Evolutionary conservation across 2,329 filamentous ascomycete genomes (phyloP).

Genomic region (Chrysoporthe puriensis): DNA sequence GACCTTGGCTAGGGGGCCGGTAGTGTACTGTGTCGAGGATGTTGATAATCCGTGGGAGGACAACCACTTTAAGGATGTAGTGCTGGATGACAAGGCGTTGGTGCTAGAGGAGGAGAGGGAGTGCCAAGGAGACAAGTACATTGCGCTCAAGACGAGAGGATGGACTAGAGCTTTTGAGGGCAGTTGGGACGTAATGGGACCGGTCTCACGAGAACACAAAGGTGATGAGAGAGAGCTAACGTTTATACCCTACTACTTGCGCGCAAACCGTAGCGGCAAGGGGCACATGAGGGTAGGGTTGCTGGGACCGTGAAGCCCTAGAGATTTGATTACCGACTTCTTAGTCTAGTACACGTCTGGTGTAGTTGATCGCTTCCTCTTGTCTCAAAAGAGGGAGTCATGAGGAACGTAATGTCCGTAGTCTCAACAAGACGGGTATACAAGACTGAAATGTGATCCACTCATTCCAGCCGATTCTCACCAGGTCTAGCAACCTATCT

Average conservation of each 20-base stretch:
- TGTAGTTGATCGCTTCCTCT: too few species aligned
- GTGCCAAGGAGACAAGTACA: conserved; percentile 35
- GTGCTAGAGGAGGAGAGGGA: conserved; percentile 30
- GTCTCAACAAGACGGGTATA: too few species aligned
- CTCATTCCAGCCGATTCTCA: too few species aligned
- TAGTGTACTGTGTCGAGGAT: conserved; percentile 66
- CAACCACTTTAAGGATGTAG: conserved; percentile 57
- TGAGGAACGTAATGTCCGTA: too few species aligned
- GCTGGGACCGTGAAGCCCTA: conserved; percentile 29
- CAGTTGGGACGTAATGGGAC: neutral
- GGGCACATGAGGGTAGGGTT: conserved; percentile 57
- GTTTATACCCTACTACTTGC: conserved; percentile 59
- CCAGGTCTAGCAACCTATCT: too few species aligned
- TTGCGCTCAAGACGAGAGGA: conserved; percentile 33
- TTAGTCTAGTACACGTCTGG: too few species aligned
- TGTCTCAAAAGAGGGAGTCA: too few species aligned
- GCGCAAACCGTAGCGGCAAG: conserved; percentile 57
- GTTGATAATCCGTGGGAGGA: conserved; percentile 58
- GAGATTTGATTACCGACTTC: too few species aligned
- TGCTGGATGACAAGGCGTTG: conserved; percentile 32
- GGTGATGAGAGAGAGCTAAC: conserved; percentile 40
- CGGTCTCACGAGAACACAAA: neutral
- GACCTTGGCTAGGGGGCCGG: conserved; percentile 57
- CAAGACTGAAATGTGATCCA: too few species aligned
- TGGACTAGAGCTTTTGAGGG: conserved; percentile 26